Evolutionary conservation across 495 filamentous ascomycete species (phyloP).

Genomic region (Glonium stellatum): DNA sequence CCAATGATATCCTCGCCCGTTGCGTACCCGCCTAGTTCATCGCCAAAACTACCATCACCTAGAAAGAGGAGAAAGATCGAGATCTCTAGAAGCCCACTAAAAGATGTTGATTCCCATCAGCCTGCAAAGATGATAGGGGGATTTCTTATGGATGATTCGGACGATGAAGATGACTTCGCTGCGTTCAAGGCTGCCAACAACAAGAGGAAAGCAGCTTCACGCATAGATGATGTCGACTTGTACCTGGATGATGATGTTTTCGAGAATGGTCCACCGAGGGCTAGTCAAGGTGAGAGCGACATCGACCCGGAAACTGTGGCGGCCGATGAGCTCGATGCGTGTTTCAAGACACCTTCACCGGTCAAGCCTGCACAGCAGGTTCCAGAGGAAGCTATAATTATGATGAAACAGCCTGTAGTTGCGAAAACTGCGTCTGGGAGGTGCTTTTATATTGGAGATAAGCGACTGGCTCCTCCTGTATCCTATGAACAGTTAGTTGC

Average conservation of each 20-base stretch:
- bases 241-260: background rate
- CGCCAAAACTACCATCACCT: conserved; percentile 37
- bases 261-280: conserved; percentile 15
- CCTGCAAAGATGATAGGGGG: conserved; percentile 6
- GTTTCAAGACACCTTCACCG: conserved; percentile 13
- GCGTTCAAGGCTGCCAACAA: conserved; percentile 14
- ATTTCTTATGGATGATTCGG: conserved; percentile 30
- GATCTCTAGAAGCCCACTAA: conserved; percentile 21
- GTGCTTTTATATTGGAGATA: conserved; percentile 48
- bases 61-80: conserved; percentile 28
- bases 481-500: conserved; percentile 66
- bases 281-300: conserved; percentile 15
- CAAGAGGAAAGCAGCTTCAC: conserved; percentile 21
- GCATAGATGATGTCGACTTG: conserved; percentile 1
- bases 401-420: conserved; percentile 26
- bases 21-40: conserved; percentile 50
- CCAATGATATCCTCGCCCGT: conserved; percentile 57
- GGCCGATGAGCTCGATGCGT: conserved; percentile 7
- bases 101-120: conserved; percentile 24
- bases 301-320: conserved; percentile 8
- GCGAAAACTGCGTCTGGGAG: conserved; percentile 63
- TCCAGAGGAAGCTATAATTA: conserved; percentile 3
- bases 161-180: conserved; percentile 28
- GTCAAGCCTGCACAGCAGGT: background rate
- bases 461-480: conserved; percentile 41